phyloP scores from a whole-genome alignment of 208 protist species.

The Porcisia deanei region DNA sequence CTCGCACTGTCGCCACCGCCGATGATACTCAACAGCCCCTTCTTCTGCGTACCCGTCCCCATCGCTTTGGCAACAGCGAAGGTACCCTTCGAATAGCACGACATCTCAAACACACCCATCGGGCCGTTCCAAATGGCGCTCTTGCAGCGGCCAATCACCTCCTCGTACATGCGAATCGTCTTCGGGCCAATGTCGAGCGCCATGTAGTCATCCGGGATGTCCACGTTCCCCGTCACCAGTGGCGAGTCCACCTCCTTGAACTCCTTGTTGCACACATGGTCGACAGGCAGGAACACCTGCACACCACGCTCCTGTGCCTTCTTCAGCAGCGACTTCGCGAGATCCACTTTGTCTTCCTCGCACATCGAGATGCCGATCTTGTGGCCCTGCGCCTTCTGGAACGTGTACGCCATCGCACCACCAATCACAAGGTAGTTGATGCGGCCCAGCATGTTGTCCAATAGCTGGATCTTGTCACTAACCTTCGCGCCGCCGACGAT shows the following conservation, averaged over 20 bases:
- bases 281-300: conserved; percentile 95
- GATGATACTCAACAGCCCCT: conserved; percentile 89
- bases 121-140: conserved; percentile 97
- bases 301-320: conserved; percentile 83
- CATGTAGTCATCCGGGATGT: conserved; percentile 86
- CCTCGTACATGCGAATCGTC: conserved; percentile 70
- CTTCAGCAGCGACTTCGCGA: conserved; percentile 95
- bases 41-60: conserved; percentile 61
- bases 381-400: conserved; percentile 88
- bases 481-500: conserved; percentile 98
- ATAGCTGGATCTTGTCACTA: conserved; percentile 98
- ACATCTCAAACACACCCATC: conserved; percentile 98
- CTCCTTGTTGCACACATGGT: conserved; percentile 95
- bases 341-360: conserved; percentile 80
- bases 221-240: conserved; percentile 52
- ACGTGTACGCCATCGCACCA: conserved; percentile 99
- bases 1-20: conserved; percentile 98
- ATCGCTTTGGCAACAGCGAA: conserved; percentile 87
- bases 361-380: conserved; percentile 95
- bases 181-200: conserved; percentile 97
- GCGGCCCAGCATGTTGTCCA: conserved; percentile 97
- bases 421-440: conserved; percentile 98
- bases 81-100: conserved; percentile 94
- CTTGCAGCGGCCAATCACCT: conserved; percentile 61
- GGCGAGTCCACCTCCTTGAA: conserved; percentile 66